Percentiles rank a stretch among this genome's conserved stretches.
Conservation (phyloP, 2,329 filamentous ascomycete species). For the Diaporthe citri region DNA sequence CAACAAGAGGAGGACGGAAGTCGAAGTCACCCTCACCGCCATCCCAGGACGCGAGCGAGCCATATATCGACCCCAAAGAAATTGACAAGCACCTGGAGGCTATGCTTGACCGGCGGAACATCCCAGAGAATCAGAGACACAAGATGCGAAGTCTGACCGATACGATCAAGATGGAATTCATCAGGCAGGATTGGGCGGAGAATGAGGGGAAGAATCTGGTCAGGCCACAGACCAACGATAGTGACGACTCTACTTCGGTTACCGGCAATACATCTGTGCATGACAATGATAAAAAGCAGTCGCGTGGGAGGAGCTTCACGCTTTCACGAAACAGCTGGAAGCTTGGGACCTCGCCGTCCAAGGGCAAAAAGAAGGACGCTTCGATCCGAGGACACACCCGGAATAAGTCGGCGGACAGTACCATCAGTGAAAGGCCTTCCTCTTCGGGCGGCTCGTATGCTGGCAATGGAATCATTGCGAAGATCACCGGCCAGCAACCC, state of each 20-base stretch:
- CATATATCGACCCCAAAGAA: slow-evolving; percentile 64
- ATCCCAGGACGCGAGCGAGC: slow-evolving; percentile 61
- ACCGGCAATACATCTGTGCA: slow-evolving; percentile 48
- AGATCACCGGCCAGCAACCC: slow-evolving; percentile 80
- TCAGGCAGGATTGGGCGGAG: slow-evolving; percentile 87
- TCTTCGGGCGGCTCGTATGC: slow-evolving; percentile 64
- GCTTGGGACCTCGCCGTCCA: slow-evolving; percentile 76
- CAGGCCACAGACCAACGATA: slow-evolving; percentile 59
- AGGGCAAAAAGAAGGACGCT: slow-evolving; percentile 78
- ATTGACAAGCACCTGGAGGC: slow-evolving; percentile 71
- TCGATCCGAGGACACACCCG: slow-evolving; percentile 74
- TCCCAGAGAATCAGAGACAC: slow-evolving; percentile 91
- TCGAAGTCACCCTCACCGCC: slow-evolving; percentile 50
- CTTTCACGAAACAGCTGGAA: slow-evolving; percentile 73
- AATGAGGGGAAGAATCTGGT: slow-evolving; percentile 65
- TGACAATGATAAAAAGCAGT: slow-evolving; percentile 64
- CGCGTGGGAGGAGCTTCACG: slow-evolving; percentile 83
- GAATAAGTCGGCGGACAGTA: slow-evolving; percentile 79
- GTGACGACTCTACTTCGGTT: slow-evolving; percentile 50
- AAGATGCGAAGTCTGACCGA: slow-evolving; percentile 93
- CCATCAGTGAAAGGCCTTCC: slow-evolving; percentile 71
- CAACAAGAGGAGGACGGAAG: slow-evolving; percentile 51
- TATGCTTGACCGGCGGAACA: slow-evolving; percentile 86
- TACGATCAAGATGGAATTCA: slow-evolving; percentile 95
- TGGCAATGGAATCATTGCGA: slow-evolving; percentile 71